Conservation (phyloP, 768 basidiomycete species). For the Suillus spraguei region DNA sequence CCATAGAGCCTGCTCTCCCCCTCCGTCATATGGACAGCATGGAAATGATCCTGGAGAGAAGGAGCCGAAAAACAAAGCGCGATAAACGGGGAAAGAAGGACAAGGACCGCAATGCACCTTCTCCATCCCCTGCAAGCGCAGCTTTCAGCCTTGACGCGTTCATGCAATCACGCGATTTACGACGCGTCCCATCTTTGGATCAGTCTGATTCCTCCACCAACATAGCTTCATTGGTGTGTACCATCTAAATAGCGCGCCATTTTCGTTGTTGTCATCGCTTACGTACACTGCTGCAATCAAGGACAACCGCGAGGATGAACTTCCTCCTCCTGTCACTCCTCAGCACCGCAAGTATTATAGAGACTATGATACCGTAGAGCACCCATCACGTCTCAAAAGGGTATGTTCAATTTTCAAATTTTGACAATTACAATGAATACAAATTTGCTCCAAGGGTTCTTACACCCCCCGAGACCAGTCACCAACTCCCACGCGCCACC, state of each 20-base stretch:
- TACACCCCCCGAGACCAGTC: constrained; percentile 44
- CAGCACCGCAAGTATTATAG: constrained; percentile 64
- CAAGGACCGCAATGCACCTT: constrained; percentile 54
- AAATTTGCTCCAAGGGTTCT: constrained; percentile 18
- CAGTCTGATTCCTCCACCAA: constrained; percentile 33
- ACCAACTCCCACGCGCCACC: constrained; percentile 43
- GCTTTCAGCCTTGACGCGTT: constrained; percentile 49
- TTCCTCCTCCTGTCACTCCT: constrained; percentile 52
- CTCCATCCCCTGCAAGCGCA: constrained; percentile 54
- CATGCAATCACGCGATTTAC: constrained; percentile 59
- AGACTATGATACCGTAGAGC: constrained; percentile 36
- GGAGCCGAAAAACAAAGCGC: constrained; percentile 55
- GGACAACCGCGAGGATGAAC: constrained; percentile 33
- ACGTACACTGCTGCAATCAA: constrained; percentile 19
- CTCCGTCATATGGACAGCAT: constrained; percentile 69
- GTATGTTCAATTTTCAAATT: constrained; percentile 17
- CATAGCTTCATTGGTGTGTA: constrained; percentile 43
- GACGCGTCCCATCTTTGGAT: constrained; percentile 38
- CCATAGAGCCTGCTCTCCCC: constrained; percentile 49
- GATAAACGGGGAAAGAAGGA: constrained; percentile 47
- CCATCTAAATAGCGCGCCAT: constrained; percentile 25
- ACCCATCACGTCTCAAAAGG: constrained; percentile 34
- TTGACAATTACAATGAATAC: constrained; percentile 9
- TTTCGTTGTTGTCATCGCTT: constrained; percentile 17
- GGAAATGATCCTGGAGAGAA: constrained; percentile 77